Percentiles rank a stretch among this genome's conserved stretches.
Conservation (phyloP, 176 grass and related monocot genomes). For the Aegilops speltoides region DNA sequence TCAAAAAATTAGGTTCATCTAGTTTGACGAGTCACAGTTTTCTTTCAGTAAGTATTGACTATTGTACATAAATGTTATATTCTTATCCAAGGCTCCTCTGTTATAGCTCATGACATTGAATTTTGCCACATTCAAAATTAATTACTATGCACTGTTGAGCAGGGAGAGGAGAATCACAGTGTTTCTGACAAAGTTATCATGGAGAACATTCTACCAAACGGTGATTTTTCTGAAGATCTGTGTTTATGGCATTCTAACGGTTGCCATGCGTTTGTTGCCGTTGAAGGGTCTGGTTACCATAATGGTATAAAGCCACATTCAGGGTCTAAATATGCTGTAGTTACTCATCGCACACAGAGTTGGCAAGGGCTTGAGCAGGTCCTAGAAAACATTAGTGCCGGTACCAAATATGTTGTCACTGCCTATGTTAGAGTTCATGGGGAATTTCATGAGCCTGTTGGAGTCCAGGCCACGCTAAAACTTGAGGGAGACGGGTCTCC, state of each 20-base stretch:
- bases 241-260: slow-evolving; percentile 68
- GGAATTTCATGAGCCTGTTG: slow-evolving; percentile 47
- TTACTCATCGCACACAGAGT: slow-evolving; percentile 66
- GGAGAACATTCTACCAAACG: slow-evolving; percentile 80
- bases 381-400: slow-evolving; percentile 54
- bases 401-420: slow-evolving; percentile 62
- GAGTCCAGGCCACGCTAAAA: slow-evolving; percentile 69
- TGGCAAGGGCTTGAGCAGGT: slow-evolving; percentile 97
- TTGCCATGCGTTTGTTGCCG: slow-evolving; percentile 71
- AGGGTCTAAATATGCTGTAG: slow-evolving; percentile 69
- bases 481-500: slow-evolving; percentile 61
- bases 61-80: neutral
- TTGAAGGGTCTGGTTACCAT: slow-evolving; percentile 58
- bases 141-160: slow-evolving; percentile 29
- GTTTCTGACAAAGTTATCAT: slow-evolving; percentile 39
- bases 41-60: neutral
- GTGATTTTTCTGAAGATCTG: slow-evolving; percentile 81
- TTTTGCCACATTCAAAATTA: neutral
- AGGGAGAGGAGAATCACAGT: slow-evolving; percentile 32
- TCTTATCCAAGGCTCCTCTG: neutral
- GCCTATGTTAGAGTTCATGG: slow-evolving; percentile 71
- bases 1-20: slow-evolving; percentile 15
- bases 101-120: neutral
- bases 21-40: neutral
- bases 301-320: slow-evolving; percentile 76